These are phyloP conservation scores for Pseudogymnoascus sp. DNA, from an alignment of 2,329 filamentous ascomycete species.

Conservation along the genomic window DNA sequence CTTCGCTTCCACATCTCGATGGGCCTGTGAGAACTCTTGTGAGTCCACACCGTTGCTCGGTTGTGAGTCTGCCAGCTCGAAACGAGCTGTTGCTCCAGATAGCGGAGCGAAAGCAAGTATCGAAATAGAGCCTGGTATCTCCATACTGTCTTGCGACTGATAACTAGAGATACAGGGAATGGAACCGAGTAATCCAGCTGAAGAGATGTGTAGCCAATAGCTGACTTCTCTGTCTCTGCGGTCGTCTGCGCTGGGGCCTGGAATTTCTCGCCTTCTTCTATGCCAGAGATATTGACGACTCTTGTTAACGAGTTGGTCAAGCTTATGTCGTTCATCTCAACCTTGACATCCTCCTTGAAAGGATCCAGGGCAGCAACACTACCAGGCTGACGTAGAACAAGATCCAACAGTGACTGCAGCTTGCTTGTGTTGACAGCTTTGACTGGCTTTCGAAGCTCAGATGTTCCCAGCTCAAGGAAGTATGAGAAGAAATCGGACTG, in stretches of 20 bases:
- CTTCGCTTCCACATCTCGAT: conserved; percentile 89
- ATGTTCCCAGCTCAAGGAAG: conserved; percentile 84
- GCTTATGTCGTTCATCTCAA: conserved; percentile 91
- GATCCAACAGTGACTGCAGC: conserved; percentile 87
- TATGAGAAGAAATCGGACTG: conserved; percentile 97
- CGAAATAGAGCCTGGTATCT: conserved; percentile 94
- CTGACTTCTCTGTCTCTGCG: conserved; percentile 75
- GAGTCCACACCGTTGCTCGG: conserved; percentile 71
- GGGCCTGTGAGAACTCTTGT: conserved; percentile 62
- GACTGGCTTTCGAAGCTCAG: conserved; percentile 83
- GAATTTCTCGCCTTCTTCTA: conserved; percentile 80
- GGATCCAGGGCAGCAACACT: conserved; percentile 89
- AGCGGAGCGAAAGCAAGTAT: conserved; percentile 80
- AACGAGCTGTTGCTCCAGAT: conserved; percentile 80
- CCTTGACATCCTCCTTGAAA: conserved; percentile 97
- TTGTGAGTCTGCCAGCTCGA: conserved; percentile 87
- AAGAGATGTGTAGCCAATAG: conserved; percentile 82
- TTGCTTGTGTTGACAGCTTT: conserved; percentile 87
- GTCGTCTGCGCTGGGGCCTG: conserved; percentile 60
- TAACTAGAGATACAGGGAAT: conserved; percentile 90
- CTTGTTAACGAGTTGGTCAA: conserved; percentile 91
- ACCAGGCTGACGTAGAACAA: conserved; percentile 91
- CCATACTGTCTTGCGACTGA: conserved; percentile 93
- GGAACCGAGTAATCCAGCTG: conserved; percentile 92
- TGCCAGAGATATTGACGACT: conserved; percentile 91